These are phyloP conservation scores for Phlebopus sp. DNA, from an alignment of 1,284 basidiomycete genomes.

Conservation along the genomic window DNA sequence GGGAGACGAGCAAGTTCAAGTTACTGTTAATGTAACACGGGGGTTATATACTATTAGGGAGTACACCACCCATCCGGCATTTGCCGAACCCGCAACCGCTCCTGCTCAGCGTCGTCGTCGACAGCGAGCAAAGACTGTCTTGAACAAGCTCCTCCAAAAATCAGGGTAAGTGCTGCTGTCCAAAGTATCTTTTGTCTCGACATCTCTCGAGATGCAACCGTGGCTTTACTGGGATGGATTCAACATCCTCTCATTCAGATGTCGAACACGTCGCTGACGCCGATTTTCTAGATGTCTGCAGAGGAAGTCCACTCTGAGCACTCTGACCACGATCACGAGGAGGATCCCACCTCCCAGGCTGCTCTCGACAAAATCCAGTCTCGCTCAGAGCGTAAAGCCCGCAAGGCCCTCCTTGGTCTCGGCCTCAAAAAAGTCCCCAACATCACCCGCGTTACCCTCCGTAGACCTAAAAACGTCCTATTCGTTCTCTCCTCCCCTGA, in stretches of 20 bases:
- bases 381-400: constrained; percentile 86
- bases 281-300: constrained; percentile 61
- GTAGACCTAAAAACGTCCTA: constrained; percentile 93
- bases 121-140: constrained; percentile 36
- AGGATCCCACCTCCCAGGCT: constrained; percentile 79
- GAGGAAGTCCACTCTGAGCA: constrained; percentile 81
- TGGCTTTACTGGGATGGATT: constrained; percentile 22
- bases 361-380: constrained; percentile 93
- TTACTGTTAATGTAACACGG: no score
- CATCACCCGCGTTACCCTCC: constrained; percentile 94
- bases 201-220: neutral
- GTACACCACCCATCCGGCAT: constrained; percentile 27
- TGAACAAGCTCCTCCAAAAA: constrained; percentile 8
- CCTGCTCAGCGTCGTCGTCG: constrained; percentile 32
- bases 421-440: constrained; percentile 90
- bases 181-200: neutral
- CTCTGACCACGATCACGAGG: constrained; percentile 68
- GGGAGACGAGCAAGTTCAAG: no score
- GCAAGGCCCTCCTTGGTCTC: constrained; percentile 83
- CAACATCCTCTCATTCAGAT: constrained; percentile 31
- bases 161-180: constrained; percentile 20
- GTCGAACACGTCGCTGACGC: constrained; percentile 26
- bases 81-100: constrained; percentile 16
- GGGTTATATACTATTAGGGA: no score
- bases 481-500: constrained; percentile 94